phyloP scores from a whole-genome alignment of 495 filamentous ascomycete species.

The Neurospora sp. region DNA sequence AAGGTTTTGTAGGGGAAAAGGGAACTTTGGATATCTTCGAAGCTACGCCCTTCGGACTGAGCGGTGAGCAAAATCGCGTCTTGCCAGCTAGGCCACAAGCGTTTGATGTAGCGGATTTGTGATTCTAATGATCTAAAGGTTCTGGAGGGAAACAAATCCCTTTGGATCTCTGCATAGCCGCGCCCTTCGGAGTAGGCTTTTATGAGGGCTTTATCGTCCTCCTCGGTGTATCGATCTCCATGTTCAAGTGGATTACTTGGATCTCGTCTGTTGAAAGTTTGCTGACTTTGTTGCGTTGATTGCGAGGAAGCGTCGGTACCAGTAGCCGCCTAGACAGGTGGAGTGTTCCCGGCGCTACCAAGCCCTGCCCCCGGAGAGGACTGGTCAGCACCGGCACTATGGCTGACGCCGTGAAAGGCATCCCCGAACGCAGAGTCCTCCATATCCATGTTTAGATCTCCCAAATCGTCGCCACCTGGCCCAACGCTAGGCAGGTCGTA shows the following conservation, averaged over 20 bases:
- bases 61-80: background rate
- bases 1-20: background rate
- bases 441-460: conserved; percentile 37
- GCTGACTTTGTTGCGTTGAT: background rate
- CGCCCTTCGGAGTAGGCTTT: background rate
- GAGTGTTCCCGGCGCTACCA: background rate
- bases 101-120: background rate
- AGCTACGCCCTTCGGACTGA: background rate
- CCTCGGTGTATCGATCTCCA: background rate
- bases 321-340: background rate
- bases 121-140: background rate
- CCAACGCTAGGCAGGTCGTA: conserved; percentile 25
- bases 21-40: background rate
- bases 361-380: background rate
- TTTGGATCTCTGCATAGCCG: background rate
- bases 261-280: background rate
- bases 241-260: too few relatives aligned
- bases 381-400: background rate
- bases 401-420: conserved; percentile 42
- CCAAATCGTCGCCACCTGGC: conserved; percentile 25
- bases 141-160: background rate
- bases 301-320: background rate
- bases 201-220: background rate
- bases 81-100: background rate
- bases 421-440: conserved; percentile 48